Evolutionary conservation across 2,329 filamentous ascomycete genomes (phyloP), one percentile per base, ranked within the genome.

Genomic region (Exophiala xenobiotica): DNA sequence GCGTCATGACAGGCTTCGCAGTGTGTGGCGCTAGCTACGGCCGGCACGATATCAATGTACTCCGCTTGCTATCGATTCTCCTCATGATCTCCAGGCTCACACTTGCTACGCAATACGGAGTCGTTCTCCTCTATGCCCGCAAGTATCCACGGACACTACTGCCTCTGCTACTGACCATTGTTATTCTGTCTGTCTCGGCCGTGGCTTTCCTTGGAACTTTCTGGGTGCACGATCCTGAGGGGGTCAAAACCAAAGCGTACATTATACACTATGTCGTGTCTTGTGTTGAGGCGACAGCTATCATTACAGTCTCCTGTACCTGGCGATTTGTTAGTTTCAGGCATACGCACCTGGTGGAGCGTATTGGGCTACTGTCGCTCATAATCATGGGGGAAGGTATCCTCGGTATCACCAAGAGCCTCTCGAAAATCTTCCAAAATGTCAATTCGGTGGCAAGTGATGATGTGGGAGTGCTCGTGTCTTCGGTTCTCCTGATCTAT

Each of bases 371-470:
- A 2, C 70, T 86, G 49, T 86, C 82, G 0, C 72, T 86, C 41
- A 84, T 86, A 54, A 81, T 87, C 49, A 77, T 86, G 51, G 83
- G 83, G 11, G 83, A 86, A 61, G 82, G 82, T 44, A 78, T 83
- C 12, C 82, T 35, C 3, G 31, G 31, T 3, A 35, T 35, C 2
- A 35, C 11, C 12, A 35, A 9, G 31, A 14, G n/a, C n/a, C n/a
- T 35, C 18, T 35, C 31, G n/a, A 35, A 35, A 35, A 16, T 35
- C 12, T 35, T 35, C 85, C 16, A 70, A 68, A 23, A 71, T 70
- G 66, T 16, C 31, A 16, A 5, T 16, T 14, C n/a, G n/a, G 18
- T 16, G 3, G 11, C 31, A 14, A 16, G 4, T 14, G 6, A 4
- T 16, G 31, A 14, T 12, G n/a, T 45, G 19, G 42, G 26, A 8